These are phyloP conservation scores for Colletotrichum shisoi DNA, from an alignment of 2,329 filamentous ascomycete genomes.

Conservation along the genomic window DNA sequence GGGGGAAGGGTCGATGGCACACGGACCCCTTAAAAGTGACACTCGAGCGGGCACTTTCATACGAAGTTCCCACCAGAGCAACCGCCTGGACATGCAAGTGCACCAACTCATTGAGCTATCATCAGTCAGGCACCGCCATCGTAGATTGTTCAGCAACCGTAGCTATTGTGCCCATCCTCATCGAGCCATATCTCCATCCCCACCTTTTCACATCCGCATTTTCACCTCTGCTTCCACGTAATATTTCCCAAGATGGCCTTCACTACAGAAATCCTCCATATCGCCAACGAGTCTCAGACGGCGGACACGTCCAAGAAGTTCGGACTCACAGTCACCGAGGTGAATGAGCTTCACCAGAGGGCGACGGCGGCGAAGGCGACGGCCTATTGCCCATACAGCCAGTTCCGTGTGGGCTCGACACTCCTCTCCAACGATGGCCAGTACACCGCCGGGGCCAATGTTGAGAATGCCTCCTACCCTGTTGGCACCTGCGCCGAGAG, in stretches of 20 bases:
- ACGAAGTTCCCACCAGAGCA: slow-evolving; percentile 15
- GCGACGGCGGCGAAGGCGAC: slow-evolving; percentile 75
- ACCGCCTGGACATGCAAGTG: slow-evolving; percentile 4
- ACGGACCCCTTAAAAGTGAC: slow-evolving; percentile 27
- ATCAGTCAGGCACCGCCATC: slow-evolving; percentile 19
- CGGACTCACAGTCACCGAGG: slow-evolving; percentile 68
- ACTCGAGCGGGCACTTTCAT: slow-evolving; percentile 19
- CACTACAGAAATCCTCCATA: slow-evolving; percentile 41
- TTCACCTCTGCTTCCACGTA: neutral
- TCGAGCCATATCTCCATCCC: slow-evolving; percentile 3
- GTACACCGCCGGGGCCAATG: slow-evolving; percentile 79
- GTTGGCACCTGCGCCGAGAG: slow-evolving; percentile 96
- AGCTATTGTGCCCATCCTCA: slow-evolving; percentile 1
- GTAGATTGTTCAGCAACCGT: slow-evolving; percentile 23
- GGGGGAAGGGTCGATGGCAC: slow-evolving; percentile 7
- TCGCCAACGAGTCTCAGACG: slow-evolving; percentile 41
- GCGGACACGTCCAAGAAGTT: slow-evolving; percentile 50
- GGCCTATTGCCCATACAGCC: slow-evolving; percentile 93
- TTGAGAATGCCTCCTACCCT: slow-evolving; percentile 93
- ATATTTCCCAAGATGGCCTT: slow-evolving; percentile 27
- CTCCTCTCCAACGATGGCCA: slow-evolving; percentile 67
- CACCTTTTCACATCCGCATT: slow-evolving; percentile 15
- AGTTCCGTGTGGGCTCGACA: slow-evolving; percentile 87
- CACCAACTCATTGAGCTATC: slow-evolving; percentile 15
- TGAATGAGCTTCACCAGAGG: slow-evolving; percentile 68